phyloP scores from a whole-genome alignment of 495 filamentous ascomycete species.

The Staphylotrichum longicolle region DNA sequence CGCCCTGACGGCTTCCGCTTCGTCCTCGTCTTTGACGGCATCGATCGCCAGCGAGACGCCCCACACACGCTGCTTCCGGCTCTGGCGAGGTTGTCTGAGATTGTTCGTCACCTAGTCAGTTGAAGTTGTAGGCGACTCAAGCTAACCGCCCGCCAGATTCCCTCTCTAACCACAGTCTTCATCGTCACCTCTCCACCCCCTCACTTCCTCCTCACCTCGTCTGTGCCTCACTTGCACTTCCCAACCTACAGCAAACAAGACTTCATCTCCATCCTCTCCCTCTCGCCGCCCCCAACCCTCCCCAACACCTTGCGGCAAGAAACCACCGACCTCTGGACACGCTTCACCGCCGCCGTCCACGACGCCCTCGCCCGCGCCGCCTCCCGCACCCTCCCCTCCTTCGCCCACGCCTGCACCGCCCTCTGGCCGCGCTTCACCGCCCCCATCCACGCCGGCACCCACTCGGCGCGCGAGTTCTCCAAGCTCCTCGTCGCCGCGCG shows the following conservation, averaged over 20 bases:
- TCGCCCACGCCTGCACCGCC: conserved; percentile 54
- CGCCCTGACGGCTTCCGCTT: conserved; percentile 50
- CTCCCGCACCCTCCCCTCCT: conserved; percentile 60
- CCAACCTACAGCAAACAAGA: conserved; percentile 79
- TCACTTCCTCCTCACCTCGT: conserved; percentile 65
- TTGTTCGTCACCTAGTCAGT: conserved; percentile 20
- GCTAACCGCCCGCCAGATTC: conserved; percentile 58
- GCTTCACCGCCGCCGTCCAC: conserved; percentile 71
- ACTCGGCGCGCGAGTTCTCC: conserved; percentile 74
- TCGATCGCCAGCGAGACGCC: conserved; percentile 82
- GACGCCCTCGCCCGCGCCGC: conserved; percentile 68
- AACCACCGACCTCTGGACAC: conserved; percentile 68
- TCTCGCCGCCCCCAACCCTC: conserved; percentile 37
- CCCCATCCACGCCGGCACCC: conserved; percentile 62
- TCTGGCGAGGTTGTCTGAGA: conserved; percentile 37
- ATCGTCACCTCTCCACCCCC: conserved; percentile 72
- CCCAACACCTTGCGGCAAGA: conserved; percentile 42
- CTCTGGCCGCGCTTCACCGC: conserved; percentile 70
- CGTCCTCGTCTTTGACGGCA: conserved; percentile 85
- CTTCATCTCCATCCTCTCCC: conserved; percentile 66
- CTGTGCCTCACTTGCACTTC: conserved; percentile 79
- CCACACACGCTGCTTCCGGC: conserved; percentile 79
- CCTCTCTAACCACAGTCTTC: conserved; percentile 72
- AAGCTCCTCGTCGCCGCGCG: conserved; percentile 73
- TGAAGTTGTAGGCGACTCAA: background rate